phyloP scores from a whole-genome alignment of 73 alveolate genomes.

The Uronychia setigera region DNA sequence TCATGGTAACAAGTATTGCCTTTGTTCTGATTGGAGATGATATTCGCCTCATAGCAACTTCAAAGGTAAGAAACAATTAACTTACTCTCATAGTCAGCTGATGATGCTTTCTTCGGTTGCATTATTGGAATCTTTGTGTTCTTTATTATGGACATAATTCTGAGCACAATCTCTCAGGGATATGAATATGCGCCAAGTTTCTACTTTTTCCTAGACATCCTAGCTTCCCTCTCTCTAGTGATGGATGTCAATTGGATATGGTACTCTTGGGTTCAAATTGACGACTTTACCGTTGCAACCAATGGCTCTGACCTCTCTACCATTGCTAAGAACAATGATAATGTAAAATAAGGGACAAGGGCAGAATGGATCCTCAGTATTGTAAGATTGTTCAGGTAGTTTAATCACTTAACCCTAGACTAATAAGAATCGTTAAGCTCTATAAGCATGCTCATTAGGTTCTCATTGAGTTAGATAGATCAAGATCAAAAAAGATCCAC shows the following conservation, averaged over 20 bases:
- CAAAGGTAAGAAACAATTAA: constrained; percentile 16
- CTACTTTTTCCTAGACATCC: constrained; percentile 83
- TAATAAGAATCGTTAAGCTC: constrained; percentile 77
- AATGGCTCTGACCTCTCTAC: constrained; percentile 52
- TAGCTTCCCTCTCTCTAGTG: constrained; percentile 70
- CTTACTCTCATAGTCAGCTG: not conserved
- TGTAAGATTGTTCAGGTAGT: constrained; percentile 71
- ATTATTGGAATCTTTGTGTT: not conserved
- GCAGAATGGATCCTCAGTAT: constrained; percentile 79
- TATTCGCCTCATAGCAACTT: constrained; percentile 26
- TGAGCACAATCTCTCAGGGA: constrained; percentile 25
- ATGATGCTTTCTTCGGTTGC: not conserved
- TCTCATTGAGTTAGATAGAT: not conserved
- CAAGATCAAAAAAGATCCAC: not conserved
- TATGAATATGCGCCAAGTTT: constrained; percentile 65
- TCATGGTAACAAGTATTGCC: too few relatives aligned
- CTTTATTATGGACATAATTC: constrained; percentile 39
- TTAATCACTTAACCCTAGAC: constrained; percentile 2
- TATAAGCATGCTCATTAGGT: constrained; percentile 55
- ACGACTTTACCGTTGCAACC: constrained; percentile 38
- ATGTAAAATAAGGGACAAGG: constrained; percentile 68
- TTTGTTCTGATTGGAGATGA: constrained; percentile 50
- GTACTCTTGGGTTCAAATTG: constrained; percentile 54
- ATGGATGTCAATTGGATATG: constrained; percentile 83
- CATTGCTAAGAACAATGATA: constrained; percentile 56